These are phyloP conservation scores for Colletotrichum eleusines DNA, from an alignment of 2,329 filamentous ascomycete species.

Conservation along the genomic window DNA sequence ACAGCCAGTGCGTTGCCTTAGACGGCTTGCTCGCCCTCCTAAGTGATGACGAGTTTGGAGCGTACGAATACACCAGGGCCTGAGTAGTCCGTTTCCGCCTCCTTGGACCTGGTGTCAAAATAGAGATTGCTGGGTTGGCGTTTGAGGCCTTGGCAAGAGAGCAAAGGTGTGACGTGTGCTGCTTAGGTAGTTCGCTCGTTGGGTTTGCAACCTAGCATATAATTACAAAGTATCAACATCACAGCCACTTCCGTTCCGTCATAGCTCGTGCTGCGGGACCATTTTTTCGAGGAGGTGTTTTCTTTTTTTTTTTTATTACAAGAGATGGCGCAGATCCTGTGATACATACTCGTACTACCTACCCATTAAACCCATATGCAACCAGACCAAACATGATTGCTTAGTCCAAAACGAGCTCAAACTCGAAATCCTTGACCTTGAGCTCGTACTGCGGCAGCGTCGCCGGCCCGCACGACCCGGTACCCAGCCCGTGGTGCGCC, in stretches of 20 bases:
- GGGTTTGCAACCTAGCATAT: not conserved
- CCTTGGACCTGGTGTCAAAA: not conserved
- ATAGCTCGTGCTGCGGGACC: too few relatives aligned
- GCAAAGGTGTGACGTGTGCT: accelerated
- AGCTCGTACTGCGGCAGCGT: conserved; percentile 63
- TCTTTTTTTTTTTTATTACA: conserved; percentile 8
- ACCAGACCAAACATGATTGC: too few relatives aligned
- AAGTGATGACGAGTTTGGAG: conserved; percentile 47
- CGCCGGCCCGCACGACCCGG: conserved; percentile 71
- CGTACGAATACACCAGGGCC: conserved; percentile 54
- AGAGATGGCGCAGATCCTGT: conserved; percentile 1
- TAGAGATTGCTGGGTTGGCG: not conserved
- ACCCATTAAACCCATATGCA: not conserved
- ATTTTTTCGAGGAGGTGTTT: too few relatives aligned
- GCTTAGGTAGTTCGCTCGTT: too few relatives aligned
- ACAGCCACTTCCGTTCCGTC: not conserved
- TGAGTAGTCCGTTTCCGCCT: conserved; percentile 40
- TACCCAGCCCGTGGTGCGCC: conserved; percentile 72
- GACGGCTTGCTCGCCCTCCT: conserved; percentile 50
- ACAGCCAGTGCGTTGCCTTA: conserved; percentile 49
- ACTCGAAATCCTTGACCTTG: conserved; percentile 55
- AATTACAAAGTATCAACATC: conserved; percentile 4
- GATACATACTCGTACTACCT: not conserved
- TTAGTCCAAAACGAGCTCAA: conserved; percentile 59
- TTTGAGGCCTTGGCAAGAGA: not conserved